These are phyloP conservation scores for Musa troglodytarum DNA, from an alignment of 176 grass and related monocot species.

Conservation along the genomic window DNA sequence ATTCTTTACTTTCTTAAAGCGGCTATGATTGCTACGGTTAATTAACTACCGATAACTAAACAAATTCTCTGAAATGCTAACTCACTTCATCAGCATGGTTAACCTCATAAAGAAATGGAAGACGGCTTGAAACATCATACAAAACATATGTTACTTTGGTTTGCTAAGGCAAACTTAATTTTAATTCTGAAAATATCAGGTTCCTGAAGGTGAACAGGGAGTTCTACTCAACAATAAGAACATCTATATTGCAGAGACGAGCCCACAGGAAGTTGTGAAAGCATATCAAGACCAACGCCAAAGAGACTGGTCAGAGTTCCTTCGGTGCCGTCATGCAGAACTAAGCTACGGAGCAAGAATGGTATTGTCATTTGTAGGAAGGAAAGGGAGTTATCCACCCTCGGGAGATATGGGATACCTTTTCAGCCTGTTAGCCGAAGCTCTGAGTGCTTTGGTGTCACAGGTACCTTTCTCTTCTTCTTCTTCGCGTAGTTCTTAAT, in stretches of 20 bases:
- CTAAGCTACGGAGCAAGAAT: not conserved
- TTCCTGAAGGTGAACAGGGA: not conserved
- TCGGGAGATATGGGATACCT: not conserved
- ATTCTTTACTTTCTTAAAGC: too few species aligned
- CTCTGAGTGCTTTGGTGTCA: slow-evolving; percentile 13
- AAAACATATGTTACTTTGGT: too few species aligned
- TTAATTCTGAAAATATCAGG: not conserved
- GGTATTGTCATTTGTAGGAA: slow-evolving; percentile 4
- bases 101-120: not conserved
- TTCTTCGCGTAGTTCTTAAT: too few species aligned
- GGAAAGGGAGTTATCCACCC: not conserved
- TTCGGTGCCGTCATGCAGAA: slow-evolving; percentile 10
- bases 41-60: not conserved
- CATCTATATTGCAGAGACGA: not conserved
- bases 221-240: not conserved
- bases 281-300: slow-evolving; percentile 8
- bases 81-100: too few species aligned
- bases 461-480: slow-evolving; percentile 11
- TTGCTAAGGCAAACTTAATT: too few species aligned
- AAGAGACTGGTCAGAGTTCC: slow-evolving; percentile 14
- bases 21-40: too few species aligned
- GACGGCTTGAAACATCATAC: not conserved
- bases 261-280: slow-evolving; percentile 2
- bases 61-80: slow-evolving; percentile 5
- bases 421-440: slow-evolving; percentile 6